phyloP scores from a whole-genome alignment of 805 yeast species.

The Pichia insulana region DNA sequence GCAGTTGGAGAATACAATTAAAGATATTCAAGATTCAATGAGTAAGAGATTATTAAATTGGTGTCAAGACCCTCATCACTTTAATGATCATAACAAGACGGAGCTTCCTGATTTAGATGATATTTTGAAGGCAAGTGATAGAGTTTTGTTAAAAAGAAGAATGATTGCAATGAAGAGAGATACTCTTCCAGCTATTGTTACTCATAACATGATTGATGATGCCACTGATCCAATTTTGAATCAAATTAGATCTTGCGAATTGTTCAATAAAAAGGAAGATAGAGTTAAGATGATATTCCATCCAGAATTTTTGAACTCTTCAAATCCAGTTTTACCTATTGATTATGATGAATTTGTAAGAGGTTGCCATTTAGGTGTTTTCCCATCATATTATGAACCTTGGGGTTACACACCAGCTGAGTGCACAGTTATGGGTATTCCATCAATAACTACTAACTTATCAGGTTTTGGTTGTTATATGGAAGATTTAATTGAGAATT shows the following conservation, averaged over 20 bases:
- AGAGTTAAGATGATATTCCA: slow-evolving; percentile 94
- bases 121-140: slow-evolving; percentile 75
- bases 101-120: slow-evolving; percentile 70
- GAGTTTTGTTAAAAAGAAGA: slow-evolving; percentile 83
- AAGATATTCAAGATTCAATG: slow-evolving; percentile 77
- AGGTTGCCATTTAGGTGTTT: slow-evolving; percentile 96
- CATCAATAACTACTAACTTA: slow-evolving; percentile 89
- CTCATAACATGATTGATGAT: slow-evolving; percentile 95
- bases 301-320: slow-evolving; percentile 92
- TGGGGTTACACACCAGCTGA: slow-evolving; percentile 99
- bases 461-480: slow-evolving; percentile 98
- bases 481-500: slow-evolving; percentile 94
- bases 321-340: slow-evolving; percentile 84
- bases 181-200: slow-evolving; percentile 87
- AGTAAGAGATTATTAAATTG: slow-evolving; percentile 86
- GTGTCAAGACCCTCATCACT: slow-evolving; percentile 46
- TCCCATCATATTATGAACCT: slow-evolving; percentile 97
- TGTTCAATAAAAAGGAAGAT: slow-evolving; percentile 84
- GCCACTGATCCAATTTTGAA: slow-evolving; percentile 82
- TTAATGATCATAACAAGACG: slow-evolving; percentile 31
- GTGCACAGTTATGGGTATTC: slow-evolving; percentile 99
- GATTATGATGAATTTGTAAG: slow-evolving; percentile 97
- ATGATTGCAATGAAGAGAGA: slow-evolving; percentile 88
- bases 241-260: slow-evolving; percentile 84
- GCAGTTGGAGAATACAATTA: slow-evolving; percentile 81